Base-by-base conservation (phyloP, 805 yeast genomes). In the Maudiozyma barnettii region DNA sequence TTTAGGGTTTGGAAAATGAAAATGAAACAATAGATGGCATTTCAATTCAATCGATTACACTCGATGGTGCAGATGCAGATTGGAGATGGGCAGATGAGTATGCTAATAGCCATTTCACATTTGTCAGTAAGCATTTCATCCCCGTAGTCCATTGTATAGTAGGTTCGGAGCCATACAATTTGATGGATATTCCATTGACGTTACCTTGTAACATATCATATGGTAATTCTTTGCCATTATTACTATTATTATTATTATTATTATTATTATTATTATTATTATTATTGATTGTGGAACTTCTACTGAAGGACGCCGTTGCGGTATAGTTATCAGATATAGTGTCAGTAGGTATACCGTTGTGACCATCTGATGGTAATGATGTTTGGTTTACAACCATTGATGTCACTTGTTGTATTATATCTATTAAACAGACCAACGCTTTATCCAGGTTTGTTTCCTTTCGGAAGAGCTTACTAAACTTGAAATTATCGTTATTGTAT, bases 121-220 rank as follows among this genome's bases (percentile, higher is more conserved):
- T 79, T 0, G 93, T 85, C 43, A 90, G 67, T 12, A 91, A 69
- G 58, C 80, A 84, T 56, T 84, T 83, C 66, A 96, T 89, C 1
- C 95, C 91, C 22, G 82, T 77, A 0, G 96, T 87, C 98, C 98
- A 90, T 51, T 84, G 87, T 41, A 79, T 78, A 60, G 82, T 82
- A 0, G 82, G 76, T 3, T 74, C 66, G 49, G 74, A 70, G 2
- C 85, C 75, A 1, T 85, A 77, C 1, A 87, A 74, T 42, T 81
- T 70, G n/a, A 91, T 82, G 44, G 85, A 78, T 47, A 79, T 75
- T 1, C 86, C 89, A 1, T 93, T 95, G 33, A 91, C 82, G 45
- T 75, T 75, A 51, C 84, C 95, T 8, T 73, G 74, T 1, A 76
- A 72, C 64, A 90, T 86, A 18, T 67, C 67, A 60, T 88, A 88